Evolutionary conservation across 2,329 filamentous ascomycete genomes (phyloP).

Genomic region (Alternaria viburni): DNA sequence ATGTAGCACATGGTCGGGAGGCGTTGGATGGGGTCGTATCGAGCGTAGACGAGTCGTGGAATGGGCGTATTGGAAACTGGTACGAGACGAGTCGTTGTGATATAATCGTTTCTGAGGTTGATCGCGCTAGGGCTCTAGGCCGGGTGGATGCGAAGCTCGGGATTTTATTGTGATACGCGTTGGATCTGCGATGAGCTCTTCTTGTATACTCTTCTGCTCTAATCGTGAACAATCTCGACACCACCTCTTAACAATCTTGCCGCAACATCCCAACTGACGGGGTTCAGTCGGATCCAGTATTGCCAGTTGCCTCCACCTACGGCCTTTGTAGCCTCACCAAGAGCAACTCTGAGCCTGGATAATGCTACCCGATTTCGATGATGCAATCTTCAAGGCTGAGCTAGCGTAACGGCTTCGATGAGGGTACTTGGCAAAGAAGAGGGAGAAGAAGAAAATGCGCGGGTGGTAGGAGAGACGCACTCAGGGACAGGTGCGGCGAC

Average conservation of each 20-base stretch:
- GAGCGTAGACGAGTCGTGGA: background rate
- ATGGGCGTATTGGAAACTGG: background rate
- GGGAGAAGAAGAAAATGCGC: background rate
- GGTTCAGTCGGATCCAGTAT: background rate
- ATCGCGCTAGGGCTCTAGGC: background rate
- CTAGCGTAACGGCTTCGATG: background rate
- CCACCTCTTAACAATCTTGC: slow-evolving; percentile 6
- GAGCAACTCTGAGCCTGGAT: background rate
- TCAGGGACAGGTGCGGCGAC: background rate
- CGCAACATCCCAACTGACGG: slow-evolving; percentile 4
- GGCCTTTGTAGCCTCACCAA: background rate
- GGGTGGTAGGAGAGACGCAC: background rate
- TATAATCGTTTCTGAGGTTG: background rate
- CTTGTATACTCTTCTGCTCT: background rate
- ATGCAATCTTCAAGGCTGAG: background rate
- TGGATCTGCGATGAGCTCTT: background rate
- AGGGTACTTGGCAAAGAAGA: background rate
- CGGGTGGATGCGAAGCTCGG: background rate
- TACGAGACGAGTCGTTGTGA: background rate
- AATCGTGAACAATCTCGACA: slow-evolving; percentile 6
- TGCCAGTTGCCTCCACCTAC: background rate
- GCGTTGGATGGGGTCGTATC: background rate
- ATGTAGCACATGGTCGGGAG: slow-evolving; percentile 38
- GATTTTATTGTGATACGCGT: background rate
- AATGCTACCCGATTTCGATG: background rate